phyloP scores from a whole-genome alignment of 768 basidiomycete species.

The Paxillus involutus region DNA sequence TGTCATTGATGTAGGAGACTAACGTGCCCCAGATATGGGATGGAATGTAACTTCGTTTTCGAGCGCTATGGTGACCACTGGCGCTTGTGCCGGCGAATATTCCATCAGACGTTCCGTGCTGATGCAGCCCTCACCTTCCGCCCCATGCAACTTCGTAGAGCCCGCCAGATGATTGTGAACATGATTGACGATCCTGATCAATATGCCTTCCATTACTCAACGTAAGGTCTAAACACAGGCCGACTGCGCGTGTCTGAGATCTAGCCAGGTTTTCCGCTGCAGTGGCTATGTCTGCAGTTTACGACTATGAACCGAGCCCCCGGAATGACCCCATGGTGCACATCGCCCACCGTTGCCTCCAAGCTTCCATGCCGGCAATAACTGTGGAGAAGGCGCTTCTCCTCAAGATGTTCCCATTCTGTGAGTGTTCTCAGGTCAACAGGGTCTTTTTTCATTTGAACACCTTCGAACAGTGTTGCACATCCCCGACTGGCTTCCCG shows the following conservation, averaged over 20 bases:
- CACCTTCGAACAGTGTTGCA: conserved; percentile 16
- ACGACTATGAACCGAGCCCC: conserved; percentile 15
- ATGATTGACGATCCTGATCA: conserved; percentile 6
- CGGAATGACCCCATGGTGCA: conserved; percentile 10
- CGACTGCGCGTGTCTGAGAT: not conserved
- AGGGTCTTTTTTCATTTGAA: not conserved
- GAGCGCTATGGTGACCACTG: conserved; percentile 5
- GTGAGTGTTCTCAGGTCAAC: conserved; percentile 1
- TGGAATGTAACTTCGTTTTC: conserved; percentile 1
- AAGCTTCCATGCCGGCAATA: not conserved
- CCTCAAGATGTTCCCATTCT: conserved; percentile 12
- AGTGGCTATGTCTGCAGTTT: conserved; percentile 20
- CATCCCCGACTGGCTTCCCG: conserved; percentile 28
- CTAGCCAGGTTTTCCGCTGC: conserved; percentile 27
- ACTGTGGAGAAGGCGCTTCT: conserved; percentile 5
- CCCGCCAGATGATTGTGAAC: conserved; percentile 9
- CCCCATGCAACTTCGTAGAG: conserved; percentile 13
- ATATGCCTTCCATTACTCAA: conserved; percentile 5
- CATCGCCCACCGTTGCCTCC: not conserved
- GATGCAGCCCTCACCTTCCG: conserved; percentile 4
- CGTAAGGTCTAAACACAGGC: not conserved
- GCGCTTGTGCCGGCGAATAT: conserved; percentile 18
- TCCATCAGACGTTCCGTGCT: conserved; percentile 16
- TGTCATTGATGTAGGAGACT: no score
- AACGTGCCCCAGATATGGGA: conserved; percentile 5